Percentiles rank a stretch among this genome's conserved stretches.
Conservation (phyloP, 306 rosid genomes). For the Geum urbanum region DNA sequence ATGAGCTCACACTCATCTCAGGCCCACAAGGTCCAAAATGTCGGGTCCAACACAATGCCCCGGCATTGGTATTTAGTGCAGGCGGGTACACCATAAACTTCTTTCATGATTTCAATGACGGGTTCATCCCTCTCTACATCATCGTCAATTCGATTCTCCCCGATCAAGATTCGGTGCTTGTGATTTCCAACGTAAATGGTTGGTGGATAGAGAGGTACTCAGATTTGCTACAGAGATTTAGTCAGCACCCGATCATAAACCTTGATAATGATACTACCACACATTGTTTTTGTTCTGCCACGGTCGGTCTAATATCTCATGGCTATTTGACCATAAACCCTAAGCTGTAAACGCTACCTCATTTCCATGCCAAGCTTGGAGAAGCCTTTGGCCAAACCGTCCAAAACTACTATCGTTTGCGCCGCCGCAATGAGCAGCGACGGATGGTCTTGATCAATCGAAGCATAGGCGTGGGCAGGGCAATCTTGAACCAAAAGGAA, state of each 20-base stretch:
- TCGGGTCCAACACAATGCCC: constrained; percentile 23
- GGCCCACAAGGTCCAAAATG: constrained; percentile 36
- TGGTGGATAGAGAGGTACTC: constrained; percentile 45
- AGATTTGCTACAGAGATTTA: constrained; percentile 19
- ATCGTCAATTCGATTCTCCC: constrained; percentile 21
- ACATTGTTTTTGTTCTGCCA: constrained; percentile 44
- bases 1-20: constrained; percentile 31
- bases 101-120: constrained; percentile 50
- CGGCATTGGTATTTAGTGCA: constrained; percentile 38
- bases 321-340: constrained; percentile 38
- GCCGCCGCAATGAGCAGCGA: background rate
- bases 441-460: constrained; percentile 13
- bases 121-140: constrained; percentile 42
- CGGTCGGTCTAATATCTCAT: constrained; percentile 42
- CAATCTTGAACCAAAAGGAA: constrained; percentile 14
- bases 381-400: constrained; percentile 22
- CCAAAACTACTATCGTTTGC: background rate
- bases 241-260: constrained; percentile 36
- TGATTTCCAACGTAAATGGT: constrained; percentile 36
- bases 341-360: background rate
- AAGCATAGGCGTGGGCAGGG: constrained; percentile 4
- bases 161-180: constrained; percentile 23
- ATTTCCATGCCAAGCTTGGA: constrained; percentile 35
- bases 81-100: constrained; percentile 46
- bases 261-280: constrained; percentile 38